A percentile compares a stretch with the other conserved stretches of the same genome.
phyloP scores from a whole-genome alignment of 176 grass and related monocot species.

The Cenchrus americanus region DNA sequence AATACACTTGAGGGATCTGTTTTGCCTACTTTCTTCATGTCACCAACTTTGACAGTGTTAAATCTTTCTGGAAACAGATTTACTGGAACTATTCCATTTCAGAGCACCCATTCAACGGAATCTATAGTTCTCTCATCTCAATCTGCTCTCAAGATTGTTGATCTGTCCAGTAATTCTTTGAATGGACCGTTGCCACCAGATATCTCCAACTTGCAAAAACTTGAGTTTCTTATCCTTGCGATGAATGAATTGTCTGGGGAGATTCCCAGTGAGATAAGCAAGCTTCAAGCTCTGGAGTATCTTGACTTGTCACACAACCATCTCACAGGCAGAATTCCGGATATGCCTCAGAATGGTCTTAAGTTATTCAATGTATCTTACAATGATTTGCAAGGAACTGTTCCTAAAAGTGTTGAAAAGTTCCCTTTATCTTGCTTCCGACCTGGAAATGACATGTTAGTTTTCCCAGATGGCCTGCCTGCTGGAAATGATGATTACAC shows the following conservation, averaged over 20 bases:
- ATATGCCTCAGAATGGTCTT: slow-evolving; percentile 71
- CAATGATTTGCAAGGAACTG: slow-evolving; percentile 78
- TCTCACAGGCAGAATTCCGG: slow-evolving; percentile 75
- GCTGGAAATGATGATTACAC: slow-evolving; percentile 49
- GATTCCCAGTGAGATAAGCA: slow-evolving; percentile 77
- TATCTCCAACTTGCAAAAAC: slow-evolving; percentile 80
- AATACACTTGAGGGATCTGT: slow-evolving; percentile 78
- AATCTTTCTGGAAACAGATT: slow-evolving; percentile 88
- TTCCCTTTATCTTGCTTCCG: slow-evolving; percentile 80
- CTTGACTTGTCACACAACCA: slow-evolving; percentile 89
- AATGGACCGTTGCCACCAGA: slow-evolving; percentile 71
- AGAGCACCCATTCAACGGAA: slow-evolving; percentile 71
- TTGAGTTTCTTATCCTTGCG: slow-evolving; percentile 66
- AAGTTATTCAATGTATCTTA: slow-evolving; percentile 83
- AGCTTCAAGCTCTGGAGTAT: slow-evolving; percentile 67
- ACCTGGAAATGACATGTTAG: slow-evolving; percentile 79
- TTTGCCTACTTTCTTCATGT: slow-evolving; percentile 71
- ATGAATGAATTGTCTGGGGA: slow-evolving; percentile 83
- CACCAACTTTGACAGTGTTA: slow-evolving; percentile 64
- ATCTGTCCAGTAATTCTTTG: slow-evolving; percentile 85
- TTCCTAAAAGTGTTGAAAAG: slow-evolving; percentile 80
- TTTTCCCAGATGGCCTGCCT: slow-evolving; percentile 73
- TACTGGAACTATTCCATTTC: slow-evolving; percentile 76
- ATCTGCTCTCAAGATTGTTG: slow-evolving; percentile 68
- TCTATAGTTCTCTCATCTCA: slow-evolving; percentile 69